These are phyloP conservation scores for Cutaneotrichosporon cutaneum DNA, from an alignment of 1,284 basidiomycete genomes.

Conservation along the genomic window DNA sequence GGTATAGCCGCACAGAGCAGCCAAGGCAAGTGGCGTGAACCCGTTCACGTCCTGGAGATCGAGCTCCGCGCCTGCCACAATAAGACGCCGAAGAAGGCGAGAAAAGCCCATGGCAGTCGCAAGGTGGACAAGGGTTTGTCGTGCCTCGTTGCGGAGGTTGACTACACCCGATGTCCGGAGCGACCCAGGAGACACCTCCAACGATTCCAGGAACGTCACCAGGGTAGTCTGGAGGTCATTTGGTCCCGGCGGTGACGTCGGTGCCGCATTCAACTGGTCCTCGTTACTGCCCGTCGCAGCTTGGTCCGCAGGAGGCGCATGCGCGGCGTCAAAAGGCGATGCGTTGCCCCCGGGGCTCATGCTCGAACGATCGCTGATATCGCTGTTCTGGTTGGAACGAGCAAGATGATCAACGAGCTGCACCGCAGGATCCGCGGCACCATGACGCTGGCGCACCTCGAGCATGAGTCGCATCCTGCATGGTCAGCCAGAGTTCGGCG, in stretches of 20 bases:
- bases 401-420: slow-evolving; percentile 40
- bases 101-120: slow-evolving; percentile 78
- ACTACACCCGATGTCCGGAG: slow-evolving; percentile 60
- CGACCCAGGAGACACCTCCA: slow-evolving; percentile 42
- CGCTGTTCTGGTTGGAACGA: slow-evolving; percentile 30
- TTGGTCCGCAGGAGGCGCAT: not conserved
- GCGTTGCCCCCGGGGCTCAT: slow-evolving; percentile 29
- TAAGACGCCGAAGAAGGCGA: slow-evolving; percentile 68
- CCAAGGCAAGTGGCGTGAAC: slow-evolving; percentile 85
- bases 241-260: slow-evolving; percentile 12
- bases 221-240: slow-evolving; percentile 69
- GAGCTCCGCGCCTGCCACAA: slow-evolving; percentile 70
- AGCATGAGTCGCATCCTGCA: slow-evolving; percentile 45
- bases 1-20: slow-evolving; percentile 66
- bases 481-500: slow-evolving; percentile 13
- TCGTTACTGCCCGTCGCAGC: slow-evolving; percentile 35
- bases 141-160: slow-evolving; percentile 62
- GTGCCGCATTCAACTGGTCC: slow-evolving; percentile 40
- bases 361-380: slow-evolving; percentile 37
- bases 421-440: slow-evolving; percentile 37
- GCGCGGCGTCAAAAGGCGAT: slow-evolving; percentile 24
- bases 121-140: slow-evolving; percentile 84
- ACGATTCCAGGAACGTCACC: slow-evolving; percentile 65
- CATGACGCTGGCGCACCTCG: slow-evolving; percentile 41
- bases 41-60: slow-evolving; percentile 87